These are phyloP conservation scores for Fusarium brachygibbosum DNA, from an alignment of 2,329 filamentous ascomycete species.

Conservation along the genomic window DNA sequence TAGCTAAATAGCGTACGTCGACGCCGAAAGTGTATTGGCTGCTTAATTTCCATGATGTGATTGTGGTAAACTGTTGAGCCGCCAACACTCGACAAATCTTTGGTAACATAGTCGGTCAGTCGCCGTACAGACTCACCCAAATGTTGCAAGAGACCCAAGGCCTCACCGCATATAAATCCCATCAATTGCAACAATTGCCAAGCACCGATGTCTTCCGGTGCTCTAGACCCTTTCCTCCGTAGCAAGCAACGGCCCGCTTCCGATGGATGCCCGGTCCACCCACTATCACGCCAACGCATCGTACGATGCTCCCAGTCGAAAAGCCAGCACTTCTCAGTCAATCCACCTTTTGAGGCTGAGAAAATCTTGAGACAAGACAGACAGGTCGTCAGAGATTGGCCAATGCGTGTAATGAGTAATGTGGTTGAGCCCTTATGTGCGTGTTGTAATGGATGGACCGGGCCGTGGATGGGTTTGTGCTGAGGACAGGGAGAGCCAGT, in stretches of 20 bases:
- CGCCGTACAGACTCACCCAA: neutral
- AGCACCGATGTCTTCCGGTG: conserved; percentile 22
- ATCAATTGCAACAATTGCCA: neutral
- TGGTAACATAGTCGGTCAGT: neutral
- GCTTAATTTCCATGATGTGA: neutral
- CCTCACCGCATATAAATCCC: conserved; percentile 2
- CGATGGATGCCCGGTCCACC: conserved; percentile 45
- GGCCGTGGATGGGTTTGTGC: conserved; percentile 22
- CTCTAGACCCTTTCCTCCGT: conserved; percentile 21
- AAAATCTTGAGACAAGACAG: neutral
- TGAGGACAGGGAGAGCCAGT: conserved; percentile 12
- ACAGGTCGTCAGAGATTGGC: neutral
- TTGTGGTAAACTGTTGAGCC: neutral
- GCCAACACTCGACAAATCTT: neutral
- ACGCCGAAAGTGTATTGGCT: conserved; percentile 1
- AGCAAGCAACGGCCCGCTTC: conserved; percentile 46
- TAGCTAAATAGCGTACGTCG: conserved; percentile 12
- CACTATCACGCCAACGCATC: conserved; percentile 44
- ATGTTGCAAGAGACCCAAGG: neutral
- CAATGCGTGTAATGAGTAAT: conserved; percentile 17
- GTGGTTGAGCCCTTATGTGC: conserved; percentile 17
- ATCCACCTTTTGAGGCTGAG: conserved; percentile 7
- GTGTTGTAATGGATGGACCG: conserved; percentile 31
- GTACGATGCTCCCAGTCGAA: conserved; percentile 42
- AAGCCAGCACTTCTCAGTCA: conserved; percentile 1